A percentile compares a stretch with the other conserved stretches of the same genome.
Evolutionary conservation across 1,139 yeast genomes (phyloP).

Genomic region (Kodamaea suecica): DNA sequence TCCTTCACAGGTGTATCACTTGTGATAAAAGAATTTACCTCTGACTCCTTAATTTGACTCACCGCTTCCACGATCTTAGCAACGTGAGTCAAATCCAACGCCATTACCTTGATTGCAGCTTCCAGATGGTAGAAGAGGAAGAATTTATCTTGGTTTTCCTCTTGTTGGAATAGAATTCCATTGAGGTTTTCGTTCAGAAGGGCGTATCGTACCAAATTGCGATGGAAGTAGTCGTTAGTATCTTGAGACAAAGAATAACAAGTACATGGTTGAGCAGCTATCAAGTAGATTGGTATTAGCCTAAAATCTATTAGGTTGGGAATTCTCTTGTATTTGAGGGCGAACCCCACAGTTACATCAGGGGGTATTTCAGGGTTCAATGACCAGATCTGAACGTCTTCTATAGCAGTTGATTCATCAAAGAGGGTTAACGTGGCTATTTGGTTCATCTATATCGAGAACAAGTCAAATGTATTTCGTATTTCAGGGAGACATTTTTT

Average conservation of each 20-base stretch:
- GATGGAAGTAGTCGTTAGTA: conserved; percentile 27
- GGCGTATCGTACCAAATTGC: conserved; percentile 17
- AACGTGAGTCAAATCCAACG: conserved; percentile 15
- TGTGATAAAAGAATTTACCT: conserved; percentile 8
- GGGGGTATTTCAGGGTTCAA: neutral
- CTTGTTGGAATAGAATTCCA: conserved; percentile 15
- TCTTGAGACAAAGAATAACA: conserved; percentile 25
- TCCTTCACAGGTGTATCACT: conserved; percentile 3
- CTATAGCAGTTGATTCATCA: conserved; percentile 4
- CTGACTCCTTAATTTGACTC: conserved; percentile 2
- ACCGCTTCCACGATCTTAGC: conserved; percentile 8
- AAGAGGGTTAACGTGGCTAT: conserved; percentile 14
- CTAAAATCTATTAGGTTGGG: conserved; percentile 20
- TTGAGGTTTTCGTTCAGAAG: conserved; percentile 5
- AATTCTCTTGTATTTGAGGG: conserved; percentile 6
- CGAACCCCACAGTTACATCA: neutral
- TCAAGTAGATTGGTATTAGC: conserved; percentile 30
- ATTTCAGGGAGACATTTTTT: too few species aligned
- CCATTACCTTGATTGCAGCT: conserved; percentile 9
- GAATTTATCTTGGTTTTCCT: conserved; percentile 5
- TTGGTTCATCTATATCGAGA: conserved; percentile 13
- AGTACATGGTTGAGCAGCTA: conserved; percentile 22
- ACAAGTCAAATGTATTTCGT: too few species aligned
- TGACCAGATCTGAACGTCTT: conserved; percentile 30
- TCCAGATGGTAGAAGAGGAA: conserved; percentile 13